Evolutionary conservation across 23 red algal genomes (phyloP), one percentile per base, ranked within the genome.

Genomic region (Gracilaria domingensis): DNA sequence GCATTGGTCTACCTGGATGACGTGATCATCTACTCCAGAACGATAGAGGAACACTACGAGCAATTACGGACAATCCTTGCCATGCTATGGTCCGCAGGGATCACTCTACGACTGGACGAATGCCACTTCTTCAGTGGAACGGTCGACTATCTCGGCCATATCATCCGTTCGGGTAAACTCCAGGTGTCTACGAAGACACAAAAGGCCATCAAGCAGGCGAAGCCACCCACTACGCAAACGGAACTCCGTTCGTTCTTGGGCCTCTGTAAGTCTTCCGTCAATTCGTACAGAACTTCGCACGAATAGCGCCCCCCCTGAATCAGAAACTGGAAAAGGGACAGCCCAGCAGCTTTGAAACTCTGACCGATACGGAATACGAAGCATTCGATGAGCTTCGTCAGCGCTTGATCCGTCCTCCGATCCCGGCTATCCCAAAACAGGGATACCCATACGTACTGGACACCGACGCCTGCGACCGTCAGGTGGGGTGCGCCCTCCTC

Each of bases 121-220:
- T 90, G 86, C 57, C 1, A 62, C 70, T 90, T 80, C 54, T 77
- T 61, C n/a, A 55, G 55, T 25, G 14, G 39, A 18, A 40, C 66
- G 33, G 75, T 90, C 25, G 75, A 79, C 20, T 90, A 90, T 32
- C n/a, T 90, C 21, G 86, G 86, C 24, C 86, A 90, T 44, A 36
- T 80, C 28, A 90, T 90, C 71, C 49, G 29, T 20, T 72, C 86
- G 21, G 86, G 86, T 3, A 35, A 64, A 13, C 67, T 81, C 21
- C 51, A 80, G 56, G 55, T 90, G 39, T 51, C 54, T 29, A 17
- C 30, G 25, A 57, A 74, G 21, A 77, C 33, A 23, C 33, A 38
- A 20, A 30, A 58, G 0, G 75, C 86, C 12, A 42, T 80, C 30
- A 26, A 42, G 30, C 35, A 56, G 49, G n/a, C 42, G 0, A 62